Conservation (phyloP, 208 protist genomes). For the Acanthamoeba quina region DNA sequence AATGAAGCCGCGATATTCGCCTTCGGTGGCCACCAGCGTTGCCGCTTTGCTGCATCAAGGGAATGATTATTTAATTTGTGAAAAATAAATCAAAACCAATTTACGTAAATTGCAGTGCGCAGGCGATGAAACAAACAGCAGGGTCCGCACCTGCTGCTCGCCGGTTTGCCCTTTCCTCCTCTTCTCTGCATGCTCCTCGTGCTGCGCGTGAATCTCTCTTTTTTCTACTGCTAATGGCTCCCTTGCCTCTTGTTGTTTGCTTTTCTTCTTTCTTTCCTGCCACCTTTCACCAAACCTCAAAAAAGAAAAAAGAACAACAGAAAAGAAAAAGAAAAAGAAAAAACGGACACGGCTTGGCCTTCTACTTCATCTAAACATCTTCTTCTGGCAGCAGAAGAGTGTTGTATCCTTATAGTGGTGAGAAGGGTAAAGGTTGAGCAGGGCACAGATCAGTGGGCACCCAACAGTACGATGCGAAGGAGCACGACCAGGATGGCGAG, state of each 20-base stretch:
- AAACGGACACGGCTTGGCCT: too few relatives aligned
- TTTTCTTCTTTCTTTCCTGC: background rate
- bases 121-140: background rate
- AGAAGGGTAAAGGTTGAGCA: background rate
- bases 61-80: background rate
- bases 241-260: background rate
- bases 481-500: background rate
- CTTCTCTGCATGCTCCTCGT: background rate
- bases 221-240: background rate
- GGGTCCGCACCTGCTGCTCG: constrained; percentile 21
- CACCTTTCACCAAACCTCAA: background rate
- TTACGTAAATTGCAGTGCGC: background rate
- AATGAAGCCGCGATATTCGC: constrained; percentile 65
- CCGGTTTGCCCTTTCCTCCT: constrained; percentile 46
- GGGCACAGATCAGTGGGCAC: background rate
- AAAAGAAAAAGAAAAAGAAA: too few relatives aligned
- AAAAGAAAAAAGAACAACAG: too few relatives aligned
- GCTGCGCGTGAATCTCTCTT: background rate
- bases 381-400: too few relatives aligned
- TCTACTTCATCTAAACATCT: too few relatives aligned
- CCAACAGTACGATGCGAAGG: background rate
- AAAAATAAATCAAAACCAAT: background rate
- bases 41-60: background rate
- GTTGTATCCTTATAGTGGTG: too few relatives aligned
- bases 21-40: constrained; percentile 10